Base-by-base conservation (phyloP, 164 flowering plant genomes). In the Tinospora cordifolia region DNA sequence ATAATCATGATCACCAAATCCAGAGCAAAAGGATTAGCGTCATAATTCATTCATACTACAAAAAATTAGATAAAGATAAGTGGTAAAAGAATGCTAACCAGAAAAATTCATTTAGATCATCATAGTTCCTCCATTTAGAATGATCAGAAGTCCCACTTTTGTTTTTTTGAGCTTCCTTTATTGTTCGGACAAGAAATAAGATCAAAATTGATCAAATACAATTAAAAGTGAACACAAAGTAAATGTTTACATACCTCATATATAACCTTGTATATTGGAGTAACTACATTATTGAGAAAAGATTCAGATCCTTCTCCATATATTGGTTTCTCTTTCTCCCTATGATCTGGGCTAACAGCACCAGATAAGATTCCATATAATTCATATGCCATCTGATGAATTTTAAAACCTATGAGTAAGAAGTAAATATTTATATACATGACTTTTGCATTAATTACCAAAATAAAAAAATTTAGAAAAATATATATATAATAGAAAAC, bases 41-140 rank as follows among this genome's bases (percentile, higher is more conserved):
- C 36, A 25, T 49, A 60, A 30, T 22, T 67, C 67, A 12, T 2
- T 8, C 6, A 51, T 19, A 59, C 19, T 19, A 9, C 8, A 30
- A 59, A 63, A 26, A 38, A 60, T 66, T 30, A 12, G 30, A 67
- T n/a, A 41, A 25, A 46, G 72, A 62, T 62, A 60, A 12, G 17
- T n/a, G 26, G 41, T 21, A 57, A 34, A 51, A 58, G 0, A 26
- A 27, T 38, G 21, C 83, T 72, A 26, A 94, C 99, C 99, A 94
- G 87, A 94, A 94, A 75, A 65, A 94, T 83, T 94, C 97, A 70
- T 94, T 94, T 75, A 94, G 77, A 76, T 94, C 99, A 75, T 94
- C 99, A 66, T 94, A 94, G 79, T 94, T 94, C 81, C 99, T 89
- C 99, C 99, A 94, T 64, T 82, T 77, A 34, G 97, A 89, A 83